Percentiles rank a stretch among this genome's conserved stretches.
Conservation (phyloP, 257 asterid species). For the Cruciata laevipes region DNA sequence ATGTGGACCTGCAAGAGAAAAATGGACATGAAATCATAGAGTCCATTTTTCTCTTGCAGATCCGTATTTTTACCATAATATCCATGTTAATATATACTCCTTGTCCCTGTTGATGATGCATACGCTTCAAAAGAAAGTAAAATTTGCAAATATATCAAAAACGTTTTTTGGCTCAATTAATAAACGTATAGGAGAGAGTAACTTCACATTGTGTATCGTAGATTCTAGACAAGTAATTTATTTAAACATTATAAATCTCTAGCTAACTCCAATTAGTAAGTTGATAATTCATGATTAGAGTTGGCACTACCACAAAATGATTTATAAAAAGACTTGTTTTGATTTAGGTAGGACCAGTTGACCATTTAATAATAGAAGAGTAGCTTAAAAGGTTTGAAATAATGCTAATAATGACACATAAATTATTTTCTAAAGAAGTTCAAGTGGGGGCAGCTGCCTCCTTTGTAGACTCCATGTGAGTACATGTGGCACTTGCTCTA, state of each 20-base stretch:
- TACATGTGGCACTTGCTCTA: constrained; percentile 25
- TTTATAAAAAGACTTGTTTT: not conserved
- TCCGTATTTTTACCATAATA: no score
- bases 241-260: not conserved
- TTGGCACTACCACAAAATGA: not conserved
- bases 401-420: not conserved
- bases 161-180: not conserved
- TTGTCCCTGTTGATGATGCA: no score
- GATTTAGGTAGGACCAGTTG: not conserved
- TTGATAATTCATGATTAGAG: not conserved
- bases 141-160: not conserved
- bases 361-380: not conserved
- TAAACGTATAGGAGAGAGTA: not conserved
- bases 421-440: not conserved
- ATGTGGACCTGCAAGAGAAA: no score
- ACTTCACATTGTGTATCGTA: not conserved
- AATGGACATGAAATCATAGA: no score
- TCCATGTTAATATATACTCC: no score
- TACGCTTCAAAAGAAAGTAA: not conserved
- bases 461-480: constrained; percentile 17
- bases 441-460: constrained; percentile 8
- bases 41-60: no score
- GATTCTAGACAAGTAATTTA: constrained; percentile 1
- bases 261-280: not conserved
- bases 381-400: not conserved